Percentiles rank a stretch among this genome's conserved stretches.
phyloP scores from a whole-genome alignment of 306 rosid genomes.

The Alnus rubra region DNA sequence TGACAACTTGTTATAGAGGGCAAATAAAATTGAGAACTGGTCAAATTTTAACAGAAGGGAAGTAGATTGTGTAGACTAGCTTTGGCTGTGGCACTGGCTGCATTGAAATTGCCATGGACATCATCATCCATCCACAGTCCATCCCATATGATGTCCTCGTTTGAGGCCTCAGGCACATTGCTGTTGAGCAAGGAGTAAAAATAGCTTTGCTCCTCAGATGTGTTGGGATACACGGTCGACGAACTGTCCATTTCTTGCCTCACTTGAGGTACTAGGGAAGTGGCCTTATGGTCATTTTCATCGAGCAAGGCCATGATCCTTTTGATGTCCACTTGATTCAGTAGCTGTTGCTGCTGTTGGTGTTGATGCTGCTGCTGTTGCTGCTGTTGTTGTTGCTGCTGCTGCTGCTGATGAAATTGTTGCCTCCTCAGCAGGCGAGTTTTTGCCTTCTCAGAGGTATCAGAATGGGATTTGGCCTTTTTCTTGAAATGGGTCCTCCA shows the following conservation, averaged over 20 bases:
- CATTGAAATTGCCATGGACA: conserved; percentile 47
- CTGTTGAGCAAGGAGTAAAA: conserved; percentile 45
- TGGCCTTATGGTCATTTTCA: conserved; percentile 41
- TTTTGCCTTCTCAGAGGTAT: conserved; percentile 53
- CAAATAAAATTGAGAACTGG: neutral
- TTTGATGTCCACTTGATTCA: conserved; percentile 55
- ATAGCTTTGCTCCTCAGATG: conserved; percentile 47
- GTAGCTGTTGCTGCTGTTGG: conserved; percentile 38
- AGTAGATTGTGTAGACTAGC: conserved; percentile 54
- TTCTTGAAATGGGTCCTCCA: conserved; percentile 97
- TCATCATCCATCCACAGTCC: conserved; percentile 80
- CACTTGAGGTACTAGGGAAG: conserved; percentile 32
- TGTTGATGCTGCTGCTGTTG: conserved; percentile 25
- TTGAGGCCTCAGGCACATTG: conserved; percentile 42
- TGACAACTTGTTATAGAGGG: conserved; percentile 5
- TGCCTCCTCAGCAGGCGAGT: conserved; percentile 61
- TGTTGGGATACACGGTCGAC: conserved; percentile 31
- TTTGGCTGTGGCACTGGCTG: conserved; percentile 49
- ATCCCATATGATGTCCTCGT: conserved; percentile 62
- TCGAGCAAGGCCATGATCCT: conserved; percentile 61
- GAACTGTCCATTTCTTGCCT: conserved; percentile 42
- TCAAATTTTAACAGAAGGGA: conserved; percentile 49
- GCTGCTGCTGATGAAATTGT: conserved; percentile 61
- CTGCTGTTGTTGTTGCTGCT: conserved; percentile 35
- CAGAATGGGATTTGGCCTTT: conserved; percentile 50